These are phyloP conservation scores for Aureobasidium sp. DNA, from an alignment of 2,329 filamentous ascomycete species.

Conservation along the genomic window DNA sequence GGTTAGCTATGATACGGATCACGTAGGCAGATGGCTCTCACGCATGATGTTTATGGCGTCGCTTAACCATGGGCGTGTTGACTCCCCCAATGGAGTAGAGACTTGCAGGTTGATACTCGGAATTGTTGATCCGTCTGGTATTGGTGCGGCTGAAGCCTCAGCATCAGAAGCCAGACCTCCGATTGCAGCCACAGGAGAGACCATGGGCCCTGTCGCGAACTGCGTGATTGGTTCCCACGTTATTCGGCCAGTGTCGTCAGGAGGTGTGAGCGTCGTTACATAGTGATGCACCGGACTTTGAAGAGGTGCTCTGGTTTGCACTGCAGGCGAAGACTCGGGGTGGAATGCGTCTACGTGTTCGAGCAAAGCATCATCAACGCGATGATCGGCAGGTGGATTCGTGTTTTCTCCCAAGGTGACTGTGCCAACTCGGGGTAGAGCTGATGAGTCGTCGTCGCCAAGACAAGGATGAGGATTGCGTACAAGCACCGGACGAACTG, in stretches of 20 bases:
- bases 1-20: not conserved
- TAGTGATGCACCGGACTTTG: constrained; percentile 26
- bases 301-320: constrained; percentile 21
- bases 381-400: constrained; percentile 16
- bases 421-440: not conserved
- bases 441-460: constrained; percentile 7
- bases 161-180: constrained; percentile 7
- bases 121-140: not conserved
- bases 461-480: constrained; percentile 10
- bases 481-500: constrained; percentile 20
- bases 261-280: constrained; percentile 40
- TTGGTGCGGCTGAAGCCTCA: constrained; percentile 7
- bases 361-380: constrained; percentile 15
- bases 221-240: constrained; percentile 33
- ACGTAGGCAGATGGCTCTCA: constrained; percentile 19
- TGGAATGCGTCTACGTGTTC: constrained; percentile 1
- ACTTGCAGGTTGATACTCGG: constrained; percentile 11
- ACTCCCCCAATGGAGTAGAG: not conserved
- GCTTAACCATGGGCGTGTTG: constrained; percentile 22
- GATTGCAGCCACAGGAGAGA: constrained; percentile 36
- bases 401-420: constrained; percentile 2
- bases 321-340: not conserved
- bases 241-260: constrained; percentile 36
- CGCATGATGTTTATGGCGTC: constrained; percentile 25
- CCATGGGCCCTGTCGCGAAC: constrained; percentile 30